phyloP scores from a whole-genome alignment of 2,329 filamentous ascomycete species.

The Daldinia sp. region DNA sequence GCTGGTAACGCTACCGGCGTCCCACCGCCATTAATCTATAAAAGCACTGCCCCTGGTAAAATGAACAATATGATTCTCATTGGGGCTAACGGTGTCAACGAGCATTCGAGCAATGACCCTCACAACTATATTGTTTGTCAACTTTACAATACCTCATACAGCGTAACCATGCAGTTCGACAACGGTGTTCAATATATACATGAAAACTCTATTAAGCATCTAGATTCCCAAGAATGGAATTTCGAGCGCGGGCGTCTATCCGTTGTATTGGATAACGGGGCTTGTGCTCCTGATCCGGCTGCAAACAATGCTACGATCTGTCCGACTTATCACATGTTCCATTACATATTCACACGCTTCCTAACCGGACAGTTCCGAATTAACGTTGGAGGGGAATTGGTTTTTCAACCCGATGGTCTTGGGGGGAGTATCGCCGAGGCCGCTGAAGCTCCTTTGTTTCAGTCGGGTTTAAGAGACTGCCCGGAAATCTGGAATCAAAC shows the following conservation, averaged over 20 bases:
- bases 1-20: not conserved
- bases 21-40: not conserved
- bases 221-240: not conserved
- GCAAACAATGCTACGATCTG: constrained; percentile 21
- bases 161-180: not conserved
- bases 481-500: constrained; percentile 28
- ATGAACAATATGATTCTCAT: constrained; percentile 9
- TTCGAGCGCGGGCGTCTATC: not conserved
- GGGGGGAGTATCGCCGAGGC: not conserved
- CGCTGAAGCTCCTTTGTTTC: constrained; percentile 11
- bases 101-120: not conserved
- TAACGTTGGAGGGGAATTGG: not conserved
- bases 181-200: constrained; percentile 4
- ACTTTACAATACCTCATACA: constrained; percentile 5
- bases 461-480: constrained; percentile 22
- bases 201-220: not conserved
- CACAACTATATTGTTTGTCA: constrained; percentile 3
- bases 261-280: not conserved
- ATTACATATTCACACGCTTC: constrained; percentile 17
- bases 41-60: not conserved
- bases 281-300: constrained; percentile 22
- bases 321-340: constrained; percentile 19
- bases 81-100: not conserved
- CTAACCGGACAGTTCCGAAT: not conserved
- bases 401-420: not conserved